Conservation (phyloP, 148 eudicot genomes). For the Vaccinium macrocarpon region DNA sequence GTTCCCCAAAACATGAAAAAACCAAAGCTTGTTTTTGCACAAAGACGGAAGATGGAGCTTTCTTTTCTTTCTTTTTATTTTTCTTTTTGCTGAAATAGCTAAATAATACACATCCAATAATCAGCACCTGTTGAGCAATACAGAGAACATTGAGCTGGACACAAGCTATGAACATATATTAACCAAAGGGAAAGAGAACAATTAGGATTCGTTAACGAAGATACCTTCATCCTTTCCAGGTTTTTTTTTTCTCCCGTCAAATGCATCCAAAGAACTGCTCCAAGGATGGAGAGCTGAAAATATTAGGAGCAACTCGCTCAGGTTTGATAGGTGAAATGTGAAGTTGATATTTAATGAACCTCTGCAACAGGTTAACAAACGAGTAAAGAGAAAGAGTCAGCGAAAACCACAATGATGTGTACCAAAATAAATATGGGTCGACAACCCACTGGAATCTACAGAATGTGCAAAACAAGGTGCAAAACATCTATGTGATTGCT, state of each 20-base stretch:
- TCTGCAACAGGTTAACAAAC: conserved; percentile 40
- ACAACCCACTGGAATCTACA: background rate
- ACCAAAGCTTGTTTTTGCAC: background rate
- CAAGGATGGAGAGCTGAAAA: conserved; percentile 62
- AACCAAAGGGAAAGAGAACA: conserved; percentile 5
- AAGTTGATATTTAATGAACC: conserved; percentile 87
- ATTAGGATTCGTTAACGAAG: background rate
- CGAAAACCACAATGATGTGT: background rate
- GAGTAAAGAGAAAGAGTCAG: conserved; percentile 10
- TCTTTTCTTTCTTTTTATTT: no score
- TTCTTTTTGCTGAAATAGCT: conserved; percentile 2
- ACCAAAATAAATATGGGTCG: background rate
- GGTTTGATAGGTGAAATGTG: conserved; percentile 60
- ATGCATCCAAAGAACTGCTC: conserved; percentile 82
- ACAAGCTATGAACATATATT: background rate
- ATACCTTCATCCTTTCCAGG: background rate
- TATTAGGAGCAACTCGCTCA: conserved; percentile 65
- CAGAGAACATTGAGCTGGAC: background rate
- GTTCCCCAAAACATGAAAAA: no score
- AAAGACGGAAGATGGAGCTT: conserved; percentile 5
- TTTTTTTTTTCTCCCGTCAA: conserved; percentile 12
- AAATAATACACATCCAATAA: background rate
- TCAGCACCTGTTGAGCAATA: background rate
- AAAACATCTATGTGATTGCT: background rate
- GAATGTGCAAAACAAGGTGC: background rate